Evolutionary conservation across 2,329 filamentous ascomycete species (phyloP), one percentile per base, ranked within the genome.

Genomic region (Clarireedia homoeocarpa): DNA sequence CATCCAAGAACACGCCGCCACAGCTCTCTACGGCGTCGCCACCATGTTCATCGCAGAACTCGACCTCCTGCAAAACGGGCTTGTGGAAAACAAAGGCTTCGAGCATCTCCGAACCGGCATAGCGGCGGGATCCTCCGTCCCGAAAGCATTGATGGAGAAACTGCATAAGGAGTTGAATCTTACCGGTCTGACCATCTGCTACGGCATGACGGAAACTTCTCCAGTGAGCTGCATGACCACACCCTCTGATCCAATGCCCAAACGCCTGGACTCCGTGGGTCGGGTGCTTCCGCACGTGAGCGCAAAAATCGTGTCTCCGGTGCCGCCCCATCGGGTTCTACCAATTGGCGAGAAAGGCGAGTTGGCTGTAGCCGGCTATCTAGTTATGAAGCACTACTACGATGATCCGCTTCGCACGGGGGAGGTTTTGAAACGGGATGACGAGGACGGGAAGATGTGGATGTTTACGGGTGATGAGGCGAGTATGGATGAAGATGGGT

Each of bases 401-500:
- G 81, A 74, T n/a, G 90, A 95, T 66, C 76, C 79, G 10, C 78
- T 70, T 24, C 78, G 77, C 60, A 96, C 91, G 0, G 74, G 75
- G 0, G 86, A 89, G 67, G 89, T 86, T 5, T 77, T 86, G 66
- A 75, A 85, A 20, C 56, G 51, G 3, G 65, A 67, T 10, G 63
- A 66, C 14, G 30, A 40, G 2, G 30, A 59, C 10, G 59, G 58
- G 10, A 61, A 62, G 12, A 53, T 86, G 17, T 97, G 92, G 92
- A 94, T 97, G 87, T 78, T 88, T 71, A 95, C 88, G 0, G 94
- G 94, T 20, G 94, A 99, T 67, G 92, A 97, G 74, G 94, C 91
- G 2, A 74, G 76, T 52, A 95, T 97, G 81, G 89, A 95, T 59
- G 76, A 72, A 4, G 78, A 91, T 27, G 94, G 92, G 2, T 97